phyloP scores from a whole-genome alignment of 169 alveolate genomes.

The Plasmodium adleri region DNA sequence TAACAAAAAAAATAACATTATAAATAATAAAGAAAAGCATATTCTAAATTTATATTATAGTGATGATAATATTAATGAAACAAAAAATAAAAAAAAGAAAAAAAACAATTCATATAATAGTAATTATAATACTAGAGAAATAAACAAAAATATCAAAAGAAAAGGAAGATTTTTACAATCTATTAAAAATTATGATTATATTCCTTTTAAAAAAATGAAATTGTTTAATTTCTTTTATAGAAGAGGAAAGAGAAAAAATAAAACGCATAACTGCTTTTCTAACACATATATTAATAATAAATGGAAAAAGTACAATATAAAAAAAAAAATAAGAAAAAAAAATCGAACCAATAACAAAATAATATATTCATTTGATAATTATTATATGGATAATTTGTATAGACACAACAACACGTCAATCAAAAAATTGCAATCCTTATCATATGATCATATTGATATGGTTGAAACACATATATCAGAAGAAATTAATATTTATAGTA shows the following conservation, averaged over 20 bases:
- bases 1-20: not conserved
- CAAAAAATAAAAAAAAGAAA: not conserved
- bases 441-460: too few relatives aligned
- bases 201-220: not conserved
- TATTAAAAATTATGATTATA: not conserved
- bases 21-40: not conserved
- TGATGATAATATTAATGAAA: not conserved
- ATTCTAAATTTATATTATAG: not conserved
- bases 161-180: conserved; percentile 11
- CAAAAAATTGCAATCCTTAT: too few relatives aligned
- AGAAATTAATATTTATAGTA: too few relatives aligned
- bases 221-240: not conserved
- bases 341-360: not conserved
- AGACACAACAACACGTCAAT: too few relatives aligned
- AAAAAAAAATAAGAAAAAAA: conserved; percentile 1
- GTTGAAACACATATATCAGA: too few relatives aligned
- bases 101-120: conserved; percentile 2
- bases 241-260: not conserved
- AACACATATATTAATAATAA: not conserved
- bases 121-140: conserved; percentile 12
- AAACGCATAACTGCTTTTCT: not conserved
- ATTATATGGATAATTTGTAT: too few relatives aligned
- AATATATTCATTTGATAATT: too few relatives aligned
- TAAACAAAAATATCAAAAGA: conserved; percentile 13
- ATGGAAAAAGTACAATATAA: not conserved